Evolutionary conservation across 169 alveolate genomes (phyloP).

Genomic region (Theileria annulata): DNA sequence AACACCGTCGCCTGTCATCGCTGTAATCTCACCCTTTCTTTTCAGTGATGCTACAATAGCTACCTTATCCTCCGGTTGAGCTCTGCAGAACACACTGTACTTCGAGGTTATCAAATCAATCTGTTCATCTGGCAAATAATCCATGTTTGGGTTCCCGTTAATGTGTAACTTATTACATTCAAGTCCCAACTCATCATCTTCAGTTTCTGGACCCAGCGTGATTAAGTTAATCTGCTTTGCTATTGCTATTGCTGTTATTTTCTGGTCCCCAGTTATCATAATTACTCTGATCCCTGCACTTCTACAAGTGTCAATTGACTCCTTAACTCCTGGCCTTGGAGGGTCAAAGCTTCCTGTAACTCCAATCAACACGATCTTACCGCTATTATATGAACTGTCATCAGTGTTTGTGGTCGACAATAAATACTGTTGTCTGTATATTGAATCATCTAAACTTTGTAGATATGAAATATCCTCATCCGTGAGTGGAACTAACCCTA

Average conservation of each 20-base stretch:
- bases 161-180: conserved; percentile 79
- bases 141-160: conserved; percentile 73
- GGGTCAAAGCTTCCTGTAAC: conserved; percentile 93
- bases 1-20: conserved; percentile 91
- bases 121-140: conserved; percentile 74
- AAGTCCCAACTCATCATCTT: conserved; percentile 27
- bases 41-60: conserved; percentile 86
- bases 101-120: conserved; percentile 77
- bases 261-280: conserved; percentile 99
- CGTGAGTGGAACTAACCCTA: conserved; percentile 82
- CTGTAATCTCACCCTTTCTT: conserved; percentile 88
- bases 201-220: neutral
- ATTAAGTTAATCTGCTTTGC: conserved; percentile 87
- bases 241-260: conserved; percentile 94
- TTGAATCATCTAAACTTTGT: conserved; percentile 76
- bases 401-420: conserved; percentile 4
- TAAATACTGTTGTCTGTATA: conserved; percentile 65
- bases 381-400: neutral
- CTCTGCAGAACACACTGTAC: conserved; percentile 84
- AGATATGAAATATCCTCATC: conserved; percentile 70
- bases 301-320: conserved; percentile 91
- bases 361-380: conserved; percentile 75
- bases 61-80: conserved; percentile 90
- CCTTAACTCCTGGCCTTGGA: conserved; percentile 96
- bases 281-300: conserved; percentile 97